Percentiles rank a stretch among this genome's conserved stretches.
These are phyloP conservation scores for Entomortierella beljakovae DNA, from an alignment of 192 early-diverging fungal species.

Conservation along the genomic window DNA sequence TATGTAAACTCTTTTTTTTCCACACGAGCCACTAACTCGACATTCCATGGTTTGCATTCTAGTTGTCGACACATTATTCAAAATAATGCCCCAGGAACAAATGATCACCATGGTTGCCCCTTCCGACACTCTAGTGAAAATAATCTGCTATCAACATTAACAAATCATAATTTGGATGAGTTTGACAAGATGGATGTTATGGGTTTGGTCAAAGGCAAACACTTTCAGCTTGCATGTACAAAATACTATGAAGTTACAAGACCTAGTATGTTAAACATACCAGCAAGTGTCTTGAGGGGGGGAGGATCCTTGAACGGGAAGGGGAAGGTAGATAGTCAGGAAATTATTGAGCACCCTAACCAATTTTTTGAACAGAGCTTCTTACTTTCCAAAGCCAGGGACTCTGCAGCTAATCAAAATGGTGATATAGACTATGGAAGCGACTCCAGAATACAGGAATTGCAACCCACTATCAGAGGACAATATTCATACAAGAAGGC, in stretches of 20 bases:
- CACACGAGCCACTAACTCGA: background rate
- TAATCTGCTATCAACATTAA: slow-evolving; percentile 72
- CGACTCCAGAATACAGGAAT: background rate
- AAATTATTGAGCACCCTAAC: slow-evolving; percentile 93
- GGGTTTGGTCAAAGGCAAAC: slow-evolving; percentile 72
- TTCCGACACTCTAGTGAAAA: slow-evolving; percentile 84
- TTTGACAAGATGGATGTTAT: slow-evolving; percentile 73
- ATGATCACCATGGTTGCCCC: slow-evolving; percentile 96
- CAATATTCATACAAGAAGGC: slow-evolving; percentile 50
- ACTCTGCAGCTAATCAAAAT: background rate
- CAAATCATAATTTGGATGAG: slow-evolving; percentile 68
- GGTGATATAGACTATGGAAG: background rate
- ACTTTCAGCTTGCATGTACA: slow-evolving; percentile 96
- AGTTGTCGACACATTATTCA: slow-evolving; percentile 92
- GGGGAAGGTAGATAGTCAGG: slow-evolving; percentile 53
- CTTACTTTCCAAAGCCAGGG: slow-evolving; percentile 23
- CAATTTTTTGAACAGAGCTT: slow-evolving; percentile 83
- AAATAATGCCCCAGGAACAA: slow-evolving; percentile 77
- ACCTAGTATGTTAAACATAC: slow-evolving; percentile 34
- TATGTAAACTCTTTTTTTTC: background rate
- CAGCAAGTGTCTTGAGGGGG: slow-evolving; percentile 28
- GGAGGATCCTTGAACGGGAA: slow-evolving; percentile 7
- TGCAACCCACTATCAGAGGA: slow-evolving; percentile 38
- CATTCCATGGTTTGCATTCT: background rate
- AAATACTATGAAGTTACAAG: slow-evolving; percentile 83